Conservation (phyloP, 2,329 filamentous ascomycete genomes). For the Fusarium sp. region DNA sequence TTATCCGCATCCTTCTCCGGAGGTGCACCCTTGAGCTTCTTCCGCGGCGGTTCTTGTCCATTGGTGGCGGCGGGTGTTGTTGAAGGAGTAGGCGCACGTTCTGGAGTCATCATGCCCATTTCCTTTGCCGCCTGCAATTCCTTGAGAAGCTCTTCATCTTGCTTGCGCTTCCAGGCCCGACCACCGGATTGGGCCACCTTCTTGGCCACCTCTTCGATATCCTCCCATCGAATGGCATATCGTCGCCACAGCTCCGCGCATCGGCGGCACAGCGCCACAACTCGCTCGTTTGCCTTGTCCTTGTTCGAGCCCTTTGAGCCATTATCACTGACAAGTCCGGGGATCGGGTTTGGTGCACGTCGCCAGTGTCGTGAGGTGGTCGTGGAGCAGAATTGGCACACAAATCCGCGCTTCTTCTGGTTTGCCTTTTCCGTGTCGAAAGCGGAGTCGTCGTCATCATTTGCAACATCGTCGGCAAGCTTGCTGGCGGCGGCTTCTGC, state of each 20-base stretch:
- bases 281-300: constrained; percentile 82
- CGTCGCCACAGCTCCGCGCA: constrained; percentile 96
- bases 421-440: constrained; percentile 91
- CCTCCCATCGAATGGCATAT: constrained; percentile 96
- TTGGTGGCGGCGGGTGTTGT: constrained; percentile 41
- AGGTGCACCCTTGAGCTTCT: constrained; percentile 73
- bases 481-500: constrained; percentile 80
- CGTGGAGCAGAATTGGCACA: constrained; percentile 93
- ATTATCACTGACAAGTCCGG: constrained; percentile 78
- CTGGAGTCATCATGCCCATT: constrained; percentile 62
- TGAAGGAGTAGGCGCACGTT: constrained; percentile 58
- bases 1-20: constrained; percentile 68
- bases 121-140: constrained; percentile 79
- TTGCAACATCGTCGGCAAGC: constrained; percentile 91
- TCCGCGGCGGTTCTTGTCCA: constrained; percentile 71
- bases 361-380: constrained; percentile 91
- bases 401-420: constrained; percentile 85
- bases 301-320: constrained; percentile 73
- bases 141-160: constrained; percentile 91
- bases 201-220: constrained; percentile 90
- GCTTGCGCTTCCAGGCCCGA: constrained; percentile 87
- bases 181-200: constrained; percentile 86
- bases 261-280: constrained; percentile 88
- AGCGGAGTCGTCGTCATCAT: constrained; percentile 94
- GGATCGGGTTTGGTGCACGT: constrained; percentile 83